Conservation (phyloP, 306 rosid genomes). For the Hippophae tibetana region DNA sequence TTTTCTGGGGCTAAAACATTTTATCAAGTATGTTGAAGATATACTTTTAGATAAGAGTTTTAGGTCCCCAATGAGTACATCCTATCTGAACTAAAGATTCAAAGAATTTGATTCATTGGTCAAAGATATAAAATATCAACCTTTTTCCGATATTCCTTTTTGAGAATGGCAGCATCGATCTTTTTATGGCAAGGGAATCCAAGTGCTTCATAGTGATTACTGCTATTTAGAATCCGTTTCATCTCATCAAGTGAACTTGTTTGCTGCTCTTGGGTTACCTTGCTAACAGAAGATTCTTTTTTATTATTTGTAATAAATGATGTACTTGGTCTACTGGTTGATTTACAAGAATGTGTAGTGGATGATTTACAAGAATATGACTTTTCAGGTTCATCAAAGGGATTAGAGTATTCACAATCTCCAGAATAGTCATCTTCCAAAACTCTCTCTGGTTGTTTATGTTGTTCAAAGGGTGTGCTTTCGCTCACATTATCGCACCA, state of each 20-base stretch:
- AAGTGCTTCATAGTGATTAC: conserved; percentile 81
- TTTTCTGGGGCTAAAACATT: not conserved
- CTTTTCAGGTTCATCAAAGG: conserved; percentile 56
- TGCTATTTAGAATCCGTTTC: conserved; percentile 62
- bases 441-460: conserved; percentile 54
- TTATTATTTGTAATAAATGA: conserved; percentile 38
- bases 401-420: conserved; percentile 57
- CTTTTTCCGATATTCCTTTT: conserved; percentile 82
- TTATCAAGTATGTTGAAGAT: not conserved
- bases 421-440: conserved; percentile 62
- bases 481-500: conserved; percentile 84
- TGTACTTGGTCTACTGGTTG: conserved; percentile 50
- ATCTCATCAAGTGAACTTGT: conserved; percentile 65
- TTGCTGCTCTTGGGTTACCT: conserved; percentile 49
- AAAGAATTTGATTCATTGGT: not conserved
- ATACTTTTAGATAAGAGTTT: not conserved
- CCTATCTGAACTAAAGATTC: not conserved
- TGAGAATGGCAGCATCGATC: conserved; percentile 56
- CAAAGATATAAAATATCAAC: conserved; percentile 15
- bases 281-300: conserved; percentile 46
- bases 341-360: conserved; percentile 54
- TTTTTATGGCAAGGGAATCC: conserved; percentile 67
- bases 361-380: conserved; percentile 70
- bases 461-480: conserved; percentile 66
- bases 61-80: not conserved